These are phyloP conservation scores for Phalaenopsis aphrodite DNA, from an alignment of 106 monocot species.

Conservation along the genomic window DNA sequence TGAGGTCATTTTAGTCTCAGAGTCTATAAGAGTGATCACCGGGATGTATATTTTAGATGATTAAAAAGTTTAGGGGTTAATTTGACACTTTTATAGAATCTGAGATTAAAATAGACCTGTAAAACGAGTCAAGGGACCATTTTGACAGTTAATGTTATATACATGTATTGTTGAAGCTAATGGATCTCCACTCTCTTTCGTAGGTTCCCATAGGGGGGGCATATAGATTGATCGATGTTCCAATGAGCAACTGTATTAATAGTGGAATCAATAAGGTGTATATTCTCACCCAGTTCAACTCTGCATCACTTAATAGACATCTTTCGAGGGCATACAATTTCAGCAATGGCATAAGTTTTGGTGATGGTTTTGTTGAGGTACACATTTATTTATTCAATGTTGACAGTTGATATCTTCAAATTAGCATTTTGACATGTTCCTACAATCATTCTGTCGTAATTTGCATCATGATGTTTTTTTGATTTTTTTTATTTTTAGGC, in stretches of 20 bases:
- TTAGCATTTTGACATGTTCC: no score
- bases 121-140: no score
- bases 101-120: no score
- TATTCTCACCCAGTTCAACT: constrained; percentile 63
- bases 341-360: constrained; percentile 42
- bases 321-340: constrained; percentile 43
- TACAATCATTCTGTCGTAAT: no score
- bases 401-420: neutral
- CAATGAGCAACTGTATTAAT: constrained; percentile 73
- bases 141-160: neutral
- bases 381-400: neutral
- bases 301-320: constrained; percentile 56
- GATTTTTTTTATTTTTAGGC: no score
- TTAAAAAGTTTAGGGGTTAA: no score
- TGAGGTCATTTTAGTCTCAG: no score
- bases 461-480: no score
- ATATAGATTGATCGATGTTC: constrained; percentile 59
- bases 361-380: constrained; percentile 64
- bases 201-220: constrained; percentile 52
- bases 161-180: neutral
- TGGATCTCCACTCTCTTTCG: neutral
- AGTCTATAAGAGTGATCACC: no score
- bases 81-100: no score
- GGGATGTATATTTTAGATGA: no score
- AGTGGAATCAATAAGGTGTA: constrained; percentile 60